Evolutionary conservation across 2,329 filamentous ascomycete species (phyloP).

Genomic region (Botrytis pseudocinerea): DNA sequence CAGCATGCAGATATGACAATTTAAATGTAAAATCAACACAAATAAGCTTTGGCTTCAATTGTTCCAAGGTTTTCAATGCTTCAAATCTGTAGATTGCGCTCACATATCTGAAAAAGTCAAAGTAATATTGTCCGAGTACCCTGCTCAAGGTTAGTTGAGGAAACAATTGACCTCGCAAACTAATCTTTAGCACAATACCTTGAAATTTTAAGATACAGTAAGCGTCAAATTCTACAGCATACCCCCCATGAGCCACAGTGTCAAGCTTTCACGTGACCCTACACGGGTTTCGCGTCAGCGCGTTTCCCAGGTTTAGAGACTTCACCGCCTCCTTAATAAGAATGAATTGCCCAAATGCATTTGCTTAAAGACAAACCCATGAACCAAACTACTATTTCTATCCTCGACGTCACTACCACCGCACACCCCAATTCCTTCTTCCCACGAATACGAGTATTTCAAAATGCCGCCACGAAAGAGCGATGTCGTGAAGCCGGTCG

Average conservation of each 20-base stretch:
- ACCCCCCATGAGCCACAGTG: neutral
- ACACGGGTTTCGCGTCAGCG: conserved; percentile 18
- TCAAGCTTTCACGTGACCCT: neutral
- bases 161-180: neutral
- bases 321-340: conserved; percentile 18
- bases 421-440: conserved; percentile 11
- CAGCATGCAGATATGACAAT: neutral
- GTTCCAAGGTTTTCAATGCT: neutral
- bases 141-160: neutral
- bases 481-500: conserved; percentile 50
- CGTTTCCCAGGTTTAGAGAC: neutral
- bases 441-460: neutral
- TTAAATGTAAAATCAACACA: neutral
- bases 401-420: neutral
- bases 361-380: neutral
- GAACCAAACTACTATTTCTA: neutral
- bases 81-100: neutral
- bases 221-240: neutral
- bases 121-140: neutral
- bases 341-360: conserved; percentile 8
- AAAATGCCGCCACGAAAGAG: conserved; percentile 59
- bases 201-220: neutral
- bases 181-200: no score
- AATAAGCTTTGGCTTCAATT: neutral
- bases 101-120: neutral